Percentiles rank a stretch among this genome's conserved stretches.
phyloP scores from a whole-genome alignment of 495 filamentous ascomycete species.

The Aspergillus egyptiacus region DNA sequence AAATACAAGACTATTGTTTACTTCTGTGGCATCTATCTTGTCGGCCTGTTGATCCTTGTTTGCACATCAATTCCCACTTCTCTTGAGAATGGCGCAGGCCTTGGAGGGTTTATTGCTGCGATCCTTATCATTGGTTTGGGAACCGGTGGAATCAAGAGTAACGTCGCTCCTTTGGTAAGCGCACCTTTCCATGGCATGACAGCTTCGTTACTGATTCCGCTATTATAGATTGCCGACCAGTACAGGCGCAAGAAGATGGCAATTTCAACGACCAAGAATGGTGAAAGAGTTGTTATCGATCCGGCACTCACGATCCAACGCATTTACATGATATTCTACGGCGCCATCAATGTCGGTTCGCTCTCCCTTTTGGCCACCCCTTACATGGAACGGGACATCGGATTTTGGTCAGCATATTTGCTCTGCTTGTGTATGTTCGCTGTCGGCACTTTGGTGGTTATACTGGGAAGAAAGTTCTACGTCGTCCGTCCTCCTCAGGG shows the following conservation, averaged over 20 bases:
- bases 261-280: slow-evolving; percentile 46
- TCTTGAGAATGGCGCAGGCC: slow-evolving; percentile 40
- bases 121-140: slow-evolving; percentile 45
- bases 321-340: slow-evolving; percentile 71
- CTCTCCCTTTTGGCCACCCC: slow-evolving; percentile 59
- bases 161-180: slow-evolving; percentile 41
- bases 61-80: slow-evolving; percentile 43
- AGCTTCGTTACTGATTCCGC: background rate
- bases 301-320: slow-evolving; percentile 67
- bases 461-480: slow-evolving; percentile 53
- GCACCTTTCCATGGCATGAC: background rate
- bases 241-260: slow-evolving; percentile 59
- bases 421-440: slow-evolving; percentile 59
- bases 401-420: slow-evolving; percentile 71
- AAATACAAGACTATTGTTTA: slow-evolving; percentile 63
- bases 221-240: slow-evolving; percentile 62
- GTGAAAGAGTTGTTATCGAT: slow-evolving; percentile 71
- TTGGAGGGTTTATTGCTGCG: slow-evolving; percentile 45
- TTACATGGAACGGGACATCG: slow-evolving; percentile 60
- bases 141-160: slow-evolving; percentile 73
- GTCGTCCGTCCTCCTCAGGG: slow-evolving; percentile 59
- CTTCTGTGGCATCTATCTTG: slow-evolving; percentile 45
- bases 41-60: slow-evolving; percentile 45
- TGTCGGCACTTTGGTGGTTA: slow-evolving; percentile 46
- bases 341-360: slow-evolving; percentile 71